Evolutionary conservation across 345 rosid genomes (phyloP), one percentile per base, ranked within the genome.

Genomic region (Syzygium aromaticum): DNA sequence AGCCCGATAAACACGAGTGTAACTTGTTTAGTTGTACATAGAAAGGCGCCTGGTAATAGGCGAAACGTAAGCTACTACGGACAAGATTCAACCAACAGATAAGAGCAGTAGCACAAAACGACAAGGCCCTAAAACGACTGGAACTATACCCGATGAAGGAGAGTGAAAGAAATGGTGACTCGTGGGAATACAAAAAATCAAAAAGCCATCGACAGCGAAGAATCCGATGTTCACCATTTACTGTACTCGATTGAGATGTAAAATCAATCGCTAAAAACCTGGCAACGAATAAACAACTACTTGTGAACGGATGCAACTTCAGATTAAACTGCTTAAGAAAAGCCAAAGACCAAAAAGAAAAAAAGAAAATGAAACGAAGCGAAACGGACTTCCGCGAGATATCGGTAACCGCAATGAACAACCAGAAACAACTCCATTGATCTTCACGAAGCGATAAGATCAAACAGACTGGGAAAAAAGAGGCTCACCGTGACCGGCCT

Each of bases 401-500:
- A 67, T 67, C 80, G 49, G 80, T 67, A 67, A 67, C 80, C 3
- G 54, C 54, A 25, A 83, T 25, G 85, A 51, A 49, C 53, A 51
- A 19, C 19, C 28, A 83, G 85, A 23, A 51, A 49, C 54, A 83
- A 46, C 54, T 83, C 85, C 85, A 51, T 49, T 51, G 54, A 33
- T 54, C 85, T 51, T 46, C 85, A 12, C 52, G 54, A 46, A 83
- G 85, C 54, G 33, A 52, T 27, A 52, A 46, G 59, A 28, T 52
- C 49, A 27, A 38, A 22, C 5, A 4, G 78, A 40, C 30, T 43
- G n/a, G 43, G 52, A 9, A 67, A 30, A 53, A 52, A 3, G 80
- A 86, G 51, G 56, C 93, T 28, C 84, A 96, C 98, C 89, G 98
- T 91, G 54, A 96, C 95, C 1, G 99, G 99, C n/a, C 95, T 90